Conservation (phyloP, 2,329 filamentous ascomycete genomes). For the Graphilbum ipis-grandicollis region DNA sequence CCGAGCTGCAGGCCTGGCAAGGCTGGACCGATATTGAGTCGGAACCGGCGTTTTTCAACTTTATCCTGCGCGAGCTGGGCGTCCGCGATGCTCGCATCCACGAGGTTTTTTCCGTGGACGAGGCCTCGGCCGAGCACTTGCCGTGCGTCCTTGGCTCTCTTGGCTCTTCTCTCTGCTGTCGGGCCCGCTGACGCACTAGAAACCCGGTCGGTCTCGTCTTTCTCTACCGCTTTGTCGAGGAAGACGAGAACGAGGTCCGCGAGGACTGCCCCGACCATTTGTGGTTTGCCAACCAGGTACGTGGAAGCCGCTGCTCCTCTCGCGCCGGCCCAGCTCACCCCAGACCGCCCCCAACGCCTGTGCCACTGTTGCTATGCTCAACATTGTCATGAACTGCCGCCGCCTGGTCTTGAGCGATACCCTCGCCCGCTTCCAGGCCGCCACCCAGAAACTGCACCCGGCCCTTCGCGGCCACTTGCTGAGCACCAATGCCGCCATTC, state of each 20-base stretch:
- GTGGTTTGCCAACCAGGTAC: constrained; percentile 56
- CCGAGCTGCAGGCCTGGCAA: constrained; percentile 44
- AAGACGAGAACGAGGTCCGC: constrained; percentile 32
- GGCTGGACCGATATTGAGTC: constrained; percentile 79
- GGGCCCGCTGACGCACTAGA: constrained; percentile 23
- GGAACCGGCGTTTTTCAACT: constrained; percentile 80
- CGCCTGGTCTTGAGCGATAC: constrained; percentile 50
- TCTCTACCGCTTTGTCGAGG: constrained; percentile 54
- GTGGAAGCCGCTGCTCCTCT: constrained; percentile 6
- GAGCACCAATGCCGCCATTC: constrained; percentile 57
- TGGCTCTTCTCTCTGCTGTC: constrained; percentile 7
- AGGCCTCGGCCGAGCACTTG: constrained; percentile 42
- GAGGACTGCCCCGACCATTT: constrained; percentile 26
- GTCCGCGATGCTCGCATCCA: constrained; percentile 56
- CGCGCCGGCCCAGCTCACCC: background rate
- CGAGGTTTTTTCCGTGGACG: constrained; percentile 60
- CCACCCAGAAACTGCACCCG: constrained; percentile 51
- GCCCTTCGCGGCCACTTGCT: constrained; percentile 61
- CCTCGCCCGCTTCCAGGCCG: constrained; percentile 54
- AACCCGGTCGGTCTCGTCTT: constrained; percentile 78
- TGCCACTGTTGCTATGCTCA: constrained; percentile 80
- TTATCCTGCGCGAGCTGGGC: constrained; percentile 64
- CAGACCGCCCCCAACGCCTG: constrained; percentile 73
- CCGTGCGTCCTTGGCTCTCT: constrained; percentile 27
- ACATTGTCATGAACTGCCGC: constrained; percentile 76